These are phyloP conservation scores for Albugo candida DNA, from an alignment of 352 stramenopile genomes.

Conservation along the genomic window DNA sequence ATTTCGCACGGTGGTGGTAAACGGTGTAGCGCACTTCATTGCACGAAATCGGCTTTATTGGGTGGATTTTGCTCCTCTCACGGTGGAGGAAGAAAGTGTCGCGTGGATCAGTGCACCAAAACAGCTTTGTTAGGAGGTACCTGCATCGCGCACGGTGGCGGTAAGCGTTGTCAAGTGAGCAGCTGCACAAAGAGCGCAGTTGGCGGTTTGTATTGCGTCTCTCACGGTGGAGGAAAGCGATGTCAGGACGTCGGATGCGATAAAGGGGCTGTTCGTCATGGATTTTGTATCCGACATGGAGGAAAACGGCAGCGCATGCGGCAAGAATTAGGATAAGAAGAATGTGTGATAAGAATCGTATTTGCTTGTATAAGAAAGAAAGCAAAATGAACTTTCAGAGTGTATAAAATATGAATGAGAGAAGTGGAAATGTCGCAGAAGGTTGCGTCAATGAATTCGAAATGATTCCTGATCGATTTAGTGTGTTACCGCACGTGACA, in stretches of 20 bases:
- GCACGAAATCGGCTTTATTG: constrained; percentile 63
- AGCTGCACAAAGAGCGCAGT: constrained; percentile 47
- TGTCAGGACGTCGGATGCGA: constrained; percentile 59
- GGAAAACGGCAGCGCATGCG: constrained; percentile 19
- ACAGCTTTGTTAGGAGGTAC: constrained; percentile 51
- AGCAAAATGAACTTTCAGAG: no score
- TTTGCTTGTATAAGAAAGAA: no score
- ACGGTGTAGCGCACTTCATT: constrained; percentile 45
- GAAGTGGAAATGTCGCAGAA: no score
- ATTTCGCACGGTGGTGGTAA: constrained; percentile 71
- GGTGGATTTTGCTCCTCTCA: constrained; percentile 70
- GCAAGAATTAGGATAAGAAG: no score
- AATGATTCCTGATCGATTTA: constrained; percentile 58
- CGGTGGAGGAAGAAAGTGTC: constrained; percentile 58
- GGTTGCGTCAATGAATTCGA: not conserved
- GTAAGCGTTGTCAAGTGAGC: constrained; percentile 55
- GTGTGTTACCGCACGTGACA: constrained; percentile 43
- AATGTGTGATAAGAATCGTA: no score
- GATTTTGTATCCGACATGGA: constrained; percentile 73
- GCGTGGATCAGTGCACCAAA: constrained; percentile 48
- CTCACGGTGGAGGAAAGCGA: constrained; percentile 46
- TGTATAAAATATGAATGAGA: no score
- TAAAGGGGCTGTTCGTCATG: constrained; percentile 65
- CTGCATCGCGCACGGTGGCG: constrained; percentile 65
- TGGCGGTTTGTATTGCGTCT: constrained; percentile 40